Evolutionary conservation across 2,329 filamentous ascomycete genomes (phyloP).

Genomic region (Blastomyces emzantsi): DNA sequence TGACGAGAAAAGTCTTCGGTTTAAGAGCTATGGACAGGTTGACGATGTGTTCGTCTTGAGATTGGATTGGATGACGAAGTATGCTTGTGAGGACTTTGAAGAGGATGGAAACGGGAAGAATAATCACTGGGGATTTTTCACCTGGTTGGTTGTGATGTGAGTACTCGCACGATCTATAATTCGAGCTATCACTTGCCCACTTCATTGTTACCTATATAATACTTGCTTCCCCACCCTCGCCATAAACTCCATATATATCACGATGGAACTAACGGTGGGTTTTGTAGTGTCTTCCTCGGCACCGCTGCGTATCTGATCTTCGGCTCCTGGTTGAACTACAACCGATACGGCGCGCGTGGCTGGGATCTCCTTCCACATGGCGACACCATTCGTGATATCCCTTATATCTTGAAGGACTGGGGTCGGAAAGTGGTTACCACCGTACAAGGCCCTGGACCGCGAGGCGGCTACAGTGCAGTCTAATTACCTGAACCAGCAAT

Average conservation of each 20-base stretch:
- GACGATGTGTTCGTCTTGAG: conserved; percentile 57
- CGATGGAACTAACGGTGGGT: conserved; percentile 19
- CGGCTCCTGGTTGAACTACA: conserved; percentile 98
- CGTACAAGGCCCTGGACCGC: conserved; percentile 69
- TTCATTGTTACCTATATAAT: neutral
- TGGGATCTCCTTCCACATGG: conserved; percentile 93
- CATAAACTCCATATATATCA: neutral
- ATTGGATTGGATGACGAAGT: conserved; percentile 78
- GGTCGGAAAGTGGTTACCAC: conserved; percentile 69
- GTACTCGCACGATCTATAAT: conserved; percentile 25
- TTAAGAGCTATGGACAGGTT: conserved; percentile 60
- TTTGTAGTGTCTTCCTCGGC: conserved; percentile 67
- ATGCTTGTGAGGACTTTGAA: conserved; percentile 62
- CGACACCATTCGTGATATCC: conserved; percentile 83
- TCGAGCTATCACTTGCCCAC: neutral
- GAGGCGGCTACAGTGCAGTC: conserved; percentile 92
- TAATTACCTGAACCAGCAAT: conserved; percentile 34
- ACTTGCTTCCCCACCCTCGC: neutral
- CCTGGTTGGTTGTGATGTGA: conserved; percentile 91
- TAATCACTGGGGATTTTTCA: conserved; percentile 85
- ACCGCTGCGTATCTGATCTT: conserved; percentile 91
- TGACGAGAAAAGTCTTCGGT: conserved; percentile 55
- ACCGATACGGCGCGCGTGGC: conserved; percentile 84
- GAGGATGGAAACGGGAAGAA: conserved; percentile 39
- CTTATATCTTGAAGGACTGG: conserved; percentile 89